Base-by-base conservation (phyloP, 2,329 filamentous ascomycete species). In the Intubia oerlemansii region DNA sequence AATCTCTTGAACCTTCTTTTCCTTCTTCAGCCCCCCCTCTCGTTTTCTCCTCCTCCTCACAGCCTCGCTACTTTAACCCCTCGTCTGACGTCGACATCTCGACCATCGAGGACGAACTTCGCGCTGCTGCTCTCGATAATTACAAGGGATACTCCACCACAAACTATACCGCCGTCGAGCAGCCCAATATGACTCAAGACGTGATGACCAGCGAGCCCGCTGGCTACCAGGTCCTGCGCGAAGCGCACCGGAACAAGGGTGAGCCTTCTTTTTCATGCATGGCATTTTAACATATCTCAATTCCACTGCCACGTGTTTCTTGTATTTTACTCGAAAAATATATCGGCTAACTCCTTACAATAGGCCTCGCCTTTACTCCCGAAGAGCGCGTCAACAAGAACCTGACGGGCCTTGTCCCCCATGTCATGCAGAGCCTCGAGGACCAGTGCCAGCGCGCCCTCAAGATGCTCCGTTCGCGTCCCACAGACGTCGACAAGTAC, bases 401-500 rank as follows among this genome's bases (percentile, higher is more conserved):
- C 56, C 58, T 74, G 36, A 72, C 66, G 24, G 68, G 68, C 35
- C 59, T 74, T 40, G 53, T 74, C 35, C 68, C 68, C 28, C 67
- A 73, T 47, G 62, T 63, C 44, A 65, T 67, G 50, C 62, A 70
- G 53, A 61, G 49, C 47, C 49, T 62, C 42, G 52, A 65, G 36
- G 69, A 60, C 30, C 67, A 73, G 47, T 65, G 62, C 42, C 57
- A 59, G 41, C 58, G 68, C 52, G 75, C 72, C 45, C 67, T 84
- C 54, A 70, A 69, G 50, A 73, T 82, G 55, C 72, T 85, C 42
- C 61, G 70, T 33, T 63, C 63, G 36, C 70, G 76, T 37, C 54
- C 64, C 37, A 78, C 75, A 26, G 55, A 58, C 38, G 69, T 88
- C 43, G 78, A 85, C 62, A 80, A 78, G 56, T 85, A 82, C 52